Evolutionary conservation across 2,329 filamentous ascomycete genomes (phyloP), one percentile per base, ranked within the genome.

Genomic region (Fusarium cicatricum): DNA sequence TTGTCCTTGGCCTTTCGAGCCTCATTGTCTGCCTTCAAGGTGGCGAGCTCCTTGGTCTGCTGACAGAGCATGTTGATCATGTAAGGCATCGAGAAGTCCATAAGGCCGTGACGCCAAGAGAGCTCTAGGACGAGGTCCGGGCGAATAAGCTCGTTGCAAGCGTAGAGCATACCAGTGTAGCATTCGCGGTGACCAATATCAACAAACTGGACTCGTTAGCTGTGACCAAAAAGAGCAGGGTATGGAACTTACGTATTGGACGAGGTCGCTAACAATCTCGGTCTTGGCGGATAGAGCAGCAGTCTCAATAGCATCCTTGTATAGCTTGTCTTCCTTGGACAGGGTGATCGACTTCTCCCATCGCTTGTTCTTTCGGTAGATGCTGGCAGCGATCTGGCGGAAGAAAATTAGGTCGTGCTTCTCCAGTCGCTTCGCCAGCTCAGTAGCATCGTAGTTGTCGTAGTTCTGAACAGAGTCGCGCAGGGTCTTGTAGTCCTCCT

Each of bases 351-450:
- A 97, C 81, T 98, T 98, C 81, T 98, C 94, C 96, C 96, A 99
- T 62, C 95, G 87, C 89, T 98, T 98, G 83, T 97, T 98, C 85
- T 98, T 99, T 75, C 96, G 92, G 82, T 98, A 99, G 77, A 99
- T 99, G 78, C 85, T 97, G 65, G 96, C 92, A 5, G 95, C 95
- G 71, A 99, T 97, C 78, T 99, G 95, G 72, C 95, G 90, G 90
- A 99, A 99, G 84, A 99, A 99, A 63, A 99, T 93, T 42, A 99
- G 81, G 52, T 99, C 95, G 72, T 99, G 96, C 81, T 95, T 95
- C 85, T 99, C 96, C 11, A 99, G 83, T 51, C 95, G 90, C 73
- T 90, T 85, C 2, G 95, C 96, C 57, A 99, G 86, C 21, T 96
- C 93, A 40, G 96, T 91, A 3, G 94, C 90, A 74, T 99, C 96